Base-by-base conservation (phyloP, 2,329 filamentous ascomycete species). In the Diaporthe citriasiana region DNA sequence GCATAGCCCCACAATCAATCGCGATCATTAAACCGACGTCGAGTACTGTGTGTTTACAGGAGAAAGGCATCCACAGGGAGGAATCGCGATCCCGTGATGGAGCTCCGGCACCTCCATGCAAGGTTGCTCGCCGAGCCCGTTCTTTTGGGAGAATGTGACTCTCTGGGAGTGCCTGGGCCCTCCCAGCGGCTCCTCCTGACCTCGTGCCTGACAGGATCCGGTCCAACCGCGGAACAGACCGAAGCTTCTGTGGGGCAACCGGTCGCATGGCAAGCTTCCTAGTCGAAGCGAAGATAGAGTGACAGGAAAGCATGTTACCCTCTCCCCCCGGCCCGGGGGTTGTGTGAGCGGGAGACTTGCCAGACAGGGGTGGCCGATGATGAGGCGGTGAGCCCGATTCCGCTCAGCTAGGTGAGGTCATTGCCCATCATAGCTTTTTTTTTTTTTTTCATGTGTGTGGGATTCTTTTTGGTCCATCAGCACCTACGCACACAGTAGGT, bases 221-320 rank as follows among this genome's bases (percentile, higher is more conserved):
- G 70, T 45, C 70, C 73, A 53, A 57, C 60, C 63, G 63, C 73
- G 73, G 73, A 45, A 70, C 73, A 73, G 70, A 75, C 65, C 73
- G 73, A 72, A 42, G 38, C 45, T 42, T 30, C 47, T 72, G 72
- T 73, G 72, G 72, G 66, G 65, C 70, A 30, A 25, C 17, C 68
- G 35, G 45, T 55, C 60, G 38, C 55, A 59, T 51, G 70, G 70
- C 40, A 75, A 55, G 56, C 33, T 59, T 73, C 73, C 71, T 57
- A 75, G 40, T 66, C 71, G 65, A 70, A 50, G 50, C 63, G 53
- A 38, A 38, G 53, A 50, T n/a, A 73, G 50, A 53, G 72, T 70
- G 55, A 60, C 65, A 70, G 25, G 33, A 59, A 70, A 40, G 56
- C 70, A 63, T 71, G 56, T 38, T 63, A 59, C 70, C 60, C 60